Percentiles rank a stretch among this genome's conserved stretches.
phyloP scores from a whole-genome alignment of 2,329 filamentous ascomycete species.

The Sporothrix sp. region DNA sequence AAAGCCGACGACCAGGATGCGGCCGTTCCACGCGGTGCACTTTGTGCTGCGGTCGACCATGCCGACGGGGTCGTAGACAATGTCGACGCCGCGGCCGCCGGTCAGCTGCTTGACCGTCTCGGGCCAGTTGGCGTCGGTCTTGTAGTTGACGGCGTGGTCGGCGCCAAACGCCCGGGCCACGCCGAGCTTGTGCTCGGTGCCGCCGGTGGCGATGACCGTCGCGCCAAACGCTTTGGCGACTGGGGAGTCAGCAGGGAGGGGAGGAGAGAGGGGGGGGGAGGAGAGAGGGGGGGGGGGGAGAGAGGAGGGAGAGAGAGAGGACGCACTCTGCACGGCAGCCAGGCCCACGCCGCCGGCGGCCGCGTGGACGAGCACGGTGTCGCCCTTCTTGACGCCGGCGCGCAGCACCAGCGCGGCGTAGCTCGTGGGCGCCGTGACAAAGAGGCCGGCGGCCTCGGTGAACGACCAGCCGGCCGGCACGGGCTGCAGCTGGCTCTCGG shows the following conservation, averaged over 20 bases:
- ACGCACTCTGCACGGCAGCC: constrained; percentile 67
- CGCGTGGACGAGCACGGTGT: constrained; percentile 83
- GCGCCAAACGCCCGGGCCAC: constrained; percentile 75
- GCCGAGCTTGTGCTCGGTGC: constrained; percentile 66
- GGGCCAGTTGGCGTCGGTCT: constrained; percentile 52
- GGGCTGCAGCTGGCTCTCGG: constrained; percentile 58
- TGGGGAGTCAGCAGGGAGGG: constrained; percentile 17
- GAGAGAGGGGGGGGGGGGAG: too few relatives aligned
- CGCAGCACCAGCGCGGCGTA: constrained; percentile 75
- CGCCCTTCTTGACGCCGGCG: constrained; percentile 66
- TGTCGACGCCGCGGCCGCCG: constrained; percentile 65
- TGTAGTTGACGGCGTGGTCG: constrained; percentile 74
- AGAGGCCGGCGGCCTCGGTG: constrained; percentile 75
- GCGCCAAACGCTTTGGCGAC: constrained; percentile 87
- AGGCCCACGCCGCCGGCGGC: constrained; percentile 87
- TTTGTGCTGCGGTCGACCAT: constrained; percentile 81
- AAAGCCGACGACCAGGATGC: constrained; percentile 81
- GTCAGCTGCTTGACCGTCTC: constrained; percentile 66
- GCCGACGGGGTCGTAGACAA: constrained; percentile 91
- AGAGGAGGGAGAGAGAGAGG: background rate
- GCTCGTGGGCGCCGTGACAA: constrained; percentile 84
- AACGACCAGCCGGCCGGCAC: constrained; percentile 76
- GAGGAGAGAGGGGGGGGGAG: background rate
- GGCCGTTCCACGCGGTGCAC: constrained; percentile 87
- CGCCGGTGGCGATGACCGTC: constrained; percentile 86